phyloP scores from a whole-genome alignment of 257 asterid species.

The Lithospermum erythrorhizon region DNA sequence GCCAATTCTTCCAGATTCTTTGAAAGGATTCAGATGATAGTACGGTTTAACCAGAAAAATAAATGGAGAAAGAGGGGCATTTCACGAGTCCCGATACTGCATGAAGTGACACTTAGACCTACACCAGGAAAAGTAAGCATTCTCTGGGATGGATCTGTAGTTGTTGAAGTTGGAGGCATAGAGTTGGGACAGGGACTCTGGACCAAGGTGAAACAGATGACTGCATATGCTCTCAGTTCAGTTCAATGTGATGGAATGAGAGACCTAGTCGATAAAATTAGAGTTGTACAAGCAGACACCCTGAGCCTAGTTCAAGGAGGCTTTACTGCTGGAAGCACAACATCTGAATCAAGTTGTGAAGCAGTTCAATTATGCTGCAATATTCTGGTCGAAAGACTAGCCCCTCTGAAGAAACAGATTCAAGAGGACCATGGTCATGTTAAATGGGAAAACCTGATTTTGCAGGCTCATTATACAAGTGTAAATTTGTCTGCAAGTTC shows the following conservation, averaged over 20 bases:
- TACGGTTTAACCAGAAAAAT: slow-evolving; percentile 30
- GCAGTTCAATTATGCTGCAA: slow-evolving; percentile 62
- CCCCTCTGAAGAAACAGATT: slow-evolving; percentile 35
- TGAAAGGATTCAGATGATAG: slow-evolving; percentile 20
- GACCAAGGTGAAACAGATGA: slow-evolving; percentile 63
- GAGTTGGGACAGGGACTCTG: slow-evolving; percentile 77
- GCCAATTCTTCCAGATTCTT: slow-evolving; percentile 29
- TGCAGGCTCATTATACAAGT: slow-evolving; percentile 38
- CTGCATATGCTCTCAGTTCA: slow-evolving; percentile 50
- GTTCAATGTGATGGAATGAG: slow-evolving; percentile 36
- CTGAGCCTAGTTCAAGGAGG: slow-evolving; percentile 66
- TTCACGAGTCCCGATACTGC: slow-evolving; percentile 52
- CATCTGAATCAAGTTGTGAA: slow-evolving; percentile 74
- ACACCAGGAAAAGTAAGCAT: slow-evolving; percentile 65
- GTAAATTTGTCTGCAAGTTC: slow-evolving; percentile 44
- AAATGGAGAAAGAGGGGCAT: slow-evolving; percentile 60
- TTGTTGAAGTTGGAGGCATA: slow-evolving; percentile 73
- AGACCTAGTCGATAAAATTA: slow-evolving; percentile 45
- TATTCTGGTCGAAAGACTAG: slow-evolving; percentile 44
- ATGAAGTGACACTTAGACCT: slow-evolving; percentile 23
- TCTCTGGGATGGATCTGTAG: slow-evolving; percentile 54
- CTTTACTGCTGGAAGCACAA: slow-evolving; percentile 58
- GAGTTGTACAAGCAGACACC: slow-evolving; percentile 66
- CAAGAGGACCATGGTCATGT: slow-evolving; percentile 38
- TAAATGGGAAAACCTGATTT: slow-evolving; percentile 45